Evolutionary conservation across 768 basidiomycete species (phyloP), one percentile per base, ranked within the genome.

Genomic region (Leucocoprinus leucothites): DNA sequence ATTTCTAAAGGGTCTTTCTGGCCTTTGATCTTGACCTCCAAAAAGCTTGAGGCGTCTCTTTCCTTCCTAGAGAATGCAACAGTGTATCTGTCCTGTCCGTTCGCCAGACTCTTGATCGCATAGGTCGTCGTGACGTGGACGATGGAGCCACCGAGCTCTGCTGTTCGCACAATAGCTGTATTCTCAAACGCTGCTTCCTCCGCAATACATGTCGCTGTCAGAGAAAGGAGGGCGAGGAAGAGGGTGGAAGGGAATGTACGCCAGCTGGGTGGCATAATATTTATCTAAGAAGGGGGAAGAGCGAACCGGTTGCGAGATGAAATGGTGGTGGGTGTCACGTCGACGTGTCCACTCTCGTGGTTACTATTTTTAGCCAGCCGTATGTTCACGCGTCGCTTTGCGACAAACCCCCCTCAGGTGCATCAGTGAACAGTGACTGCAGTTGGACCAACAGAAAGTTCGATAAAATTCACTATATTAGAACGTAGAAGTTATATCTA

Each of bases 111-210:
- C 65, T 84, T 89, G 67, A 93, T 82, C 18, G 89, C 85, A 71
- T 88, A 97, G 46, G 92, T 90, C 44, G 94, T 96, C 51, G 85
- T 90, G 76, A 94, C 84, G 74, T 89, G 86, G 53, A 93, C 88
- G 21, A 92, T 79, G 18, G 94, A 80, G 49, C 95, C 95, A 34
- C 89, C 93, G 21, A 97, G 88, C 63, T 97, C 95, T 57, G 94
- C 77, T 4, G 89, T 86, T 64, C 93, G 87, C 28, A 94, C 90
- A 58, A 98, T 80, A 59, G 88, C 91, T 19, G 89, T 91, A 62
- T 94, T 94, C 80, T 92, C 91, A 71, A 92, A 92, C 1, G 85
- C 79, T 63, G 75, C 74, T 53, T 46, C 43, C 58, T 70, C 66
- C 16, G 68, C 64, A 42, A 28, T 22, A 21, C 64, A 67, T 48